A percentile compares a stretch with the other conserved stretches of the same genome.
Conservation (phyloP, 768 basidiomycete species). For the Pluteus cervinus region DNA sequence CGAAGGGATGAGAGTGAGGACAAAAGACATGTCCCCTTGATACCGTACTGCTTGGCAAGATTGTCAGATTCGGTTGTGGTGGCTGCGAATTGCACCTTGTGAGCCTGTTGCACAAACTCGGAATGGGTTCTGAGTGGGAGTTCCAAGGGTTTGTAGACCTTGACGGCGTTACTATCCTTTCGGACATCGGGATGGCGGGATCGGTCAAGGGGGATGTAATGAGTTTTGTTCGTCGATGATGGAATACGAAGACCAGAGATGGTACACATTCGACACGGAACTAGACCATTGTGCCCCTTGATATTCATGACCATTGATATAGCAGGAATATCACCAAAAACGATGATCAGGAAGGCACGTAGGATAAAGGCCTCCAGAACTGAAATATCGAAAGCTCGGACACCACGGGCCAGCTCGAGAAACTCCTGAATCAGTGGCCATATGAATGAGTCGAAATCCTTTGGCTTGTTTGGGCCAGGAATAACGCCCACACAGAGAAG, state of each 20-base stretch:
- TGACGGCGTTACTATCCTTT: background rate
- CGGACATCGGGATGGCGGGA: slow-evolving; percentile 12
- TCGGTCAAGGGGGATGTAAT: slow-evolving; percentile 19
- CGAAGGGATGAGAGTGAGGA: slow-evolving; percentile 21
- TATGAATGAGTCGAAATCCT: slow-evolving; percentile 37
- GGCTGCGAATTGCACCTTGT: slow-evolving; percentile 16
- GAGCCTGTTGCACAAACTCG: slow-evolving; percentile 18
- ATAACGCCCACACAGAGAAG: slow-evolving; percentile 36
- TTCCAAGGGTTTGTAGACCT: slow-evolving; percentile 18
- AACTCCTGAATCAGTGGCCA: slow-evolving; percentile 35
- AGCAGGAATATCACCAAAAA: slow-evolving; percentile 18
- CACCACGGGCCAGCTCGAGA: slow-evolving; percentile 25
- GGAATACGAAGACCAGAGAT: slow-evolving; percentile 2
- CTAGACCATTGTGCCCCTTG: slow-evolving; percentile 25
- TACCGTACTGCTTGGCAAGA: slow-evolving; percentile 19
- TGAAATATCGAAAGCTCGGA: slow-evolving; percentile 26
- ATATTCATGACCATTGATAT: slow-evolving; percentile 20
- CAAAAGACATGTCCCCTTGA: slow-evolving; percentile 24
- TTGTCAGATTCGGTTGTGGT: slow-evolving; percentile 5
- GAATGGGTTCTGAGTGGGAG: slow-evolving; percentile 29
- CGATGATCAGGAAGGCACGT: slow-evolving; percentile 13
- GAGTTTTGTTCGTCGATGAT: slow-evolving; percentile 1
- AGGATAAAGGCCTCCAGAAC: slow-evolving; percentile 10
- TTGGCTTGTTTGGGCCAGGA: slow-evolving; percentile 37
- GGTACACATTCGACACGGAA: slow-evolving; percentile 12